Conservation (phyloP, 2,329 filamentous ascomycete genomes). For the Lomentospora prolificans region DNA sequence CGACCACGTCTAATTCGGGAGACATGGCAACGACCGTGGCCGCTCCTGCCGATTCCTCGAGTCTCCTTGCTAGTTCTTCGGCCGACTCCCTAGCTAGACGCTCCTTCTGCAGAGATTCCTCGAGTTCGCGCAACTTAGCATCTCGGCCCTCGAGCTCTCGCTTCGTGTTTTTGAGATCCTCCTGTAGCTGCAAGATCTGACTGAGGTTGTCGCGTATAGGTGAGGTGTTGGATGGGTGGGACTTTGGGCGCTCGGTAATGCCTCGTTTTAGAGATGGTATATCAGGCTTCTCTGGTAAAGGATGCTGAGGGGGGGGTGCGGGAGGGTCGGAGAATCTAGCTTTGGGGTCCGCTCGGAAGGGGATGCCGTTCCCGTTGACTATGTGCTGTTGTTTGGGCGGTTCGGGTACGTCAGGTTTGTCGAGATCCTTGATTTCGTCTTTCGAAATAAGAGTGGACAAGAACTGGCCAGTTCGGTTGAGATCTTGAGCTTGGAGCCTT, state of each 20-base stretch:
- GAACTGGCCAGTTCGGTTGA: slow-evolving; percentile 73
- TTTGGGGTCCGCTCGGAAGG: slow-evolving; percentile 64
- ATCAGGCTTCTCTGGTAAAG: slow-evolving; percentile 87
- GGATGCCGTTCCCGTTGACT: slow-evolving; percentile 40
- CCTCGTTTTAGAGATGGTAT: slow-evolving; percentile 62
- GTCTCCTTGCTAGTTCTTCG: slow-evolving; percentile 66
- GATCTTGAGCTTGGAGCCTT: slow-evolving; percentile 76
- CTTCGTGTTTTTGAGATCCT: slow-evolving; percentile 74
- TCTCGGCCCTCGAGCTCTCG: slow-evolving; percentile 58
- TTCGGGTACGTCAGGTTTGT: slow-evolving; percentile 40
- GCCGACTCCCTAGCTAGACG: slow-evolving; percentile 72
- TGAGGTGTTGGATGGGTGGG: slow-evolving; percentile 40
- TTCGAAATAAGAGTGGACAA: slow-evolving; percentile 67
- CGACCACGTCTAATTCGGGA: neutral
- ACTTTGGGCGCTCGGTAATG: slow-evolving; percentile 65
- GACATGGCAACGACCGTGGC: slow-evolving; percentile 10
- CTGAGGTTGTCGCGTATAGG: slow-evolving; percentile 51
- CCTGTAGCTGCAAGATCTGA: slow-evolving; percentile 70
- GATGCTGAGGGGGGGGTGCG: slow-evolving; percentile 85
- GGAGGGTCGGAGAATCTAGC: slow-evolving; percentile 86
- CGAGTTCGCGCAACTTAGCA: slow-evolving; percentile 38
- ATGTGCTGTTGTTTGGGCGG: slow-evolving; percentile 34
- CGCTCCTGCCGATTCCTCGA: slow-evolving; percentile 45
- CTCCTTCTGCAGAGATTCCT: slow-evolving; percentile 68
- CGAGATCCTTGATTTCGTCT: slow-evolving; percentile 52